Conservation (phyloP, 331 rosid genomes). For the Erythrophleum ivorense region DNA sequence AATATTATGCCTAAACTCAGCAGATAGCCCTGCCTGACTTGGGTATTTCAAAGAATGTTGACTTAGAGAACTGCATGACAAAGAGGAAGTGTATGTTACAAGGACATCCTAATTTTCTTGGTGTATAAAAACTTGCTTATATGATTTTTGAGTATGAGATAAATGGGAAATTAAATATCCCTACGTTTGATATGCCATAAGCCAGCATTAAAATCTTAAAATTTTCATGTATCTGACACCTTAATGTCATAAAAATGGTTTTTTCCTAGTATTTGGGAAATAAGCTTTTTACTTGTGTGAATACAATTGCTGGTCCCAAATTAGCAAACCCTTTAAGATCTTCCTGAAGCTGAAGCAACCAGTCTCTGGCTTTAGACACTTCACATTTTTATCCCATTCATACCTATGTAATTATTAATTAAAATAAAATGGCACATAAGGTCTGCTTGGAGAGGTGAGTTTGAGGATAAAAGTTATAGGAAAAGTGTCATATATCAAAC, state of each 20-base stretch:
- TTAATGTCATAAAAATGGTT: neutral
- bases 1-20: neutral
- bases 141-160: neutral
- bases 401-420: slow-evolving; percentile 48
- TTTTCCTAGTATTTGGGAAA: neutral
- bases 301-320: slow-evolving; percentile 91
- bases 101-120: neutral
- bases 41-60: neutral
- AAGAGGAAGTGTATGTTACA: neutral
- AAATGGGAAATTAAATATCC: neutral
- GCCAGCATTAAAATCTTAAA: slow-evolving; percentile 1
- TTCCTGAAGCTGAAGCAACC: slow-evolving; percentile 74
- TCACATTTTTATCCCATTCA: slow-evolving; percentile 83
- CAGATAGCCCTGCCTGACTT: too few relatives aligned
- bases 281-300: slow-evolving; percentile 65
- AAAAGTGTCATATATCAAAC: neutral
- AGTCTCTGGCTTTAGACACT: slow-evolving; percentile 90
- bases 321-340: slow-evolving; percentile 89
- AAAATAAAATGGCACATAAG: slow-evolving; percentile 15
- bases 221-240: neutral
- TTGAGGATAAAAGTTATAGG: neutral
- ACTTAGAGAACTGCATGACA: neutral
- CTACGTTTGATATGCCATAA: neutral
- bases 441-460: neutral
- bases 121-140: neutral